A percentile compares a stretch with the other conserved stretches of the same genome.
These are phyloP conservation scores for Phialophora expanda DNA, from an alignment of 2,329 filamentous ascomycete species.

Conservation along the genomic window DNA sequence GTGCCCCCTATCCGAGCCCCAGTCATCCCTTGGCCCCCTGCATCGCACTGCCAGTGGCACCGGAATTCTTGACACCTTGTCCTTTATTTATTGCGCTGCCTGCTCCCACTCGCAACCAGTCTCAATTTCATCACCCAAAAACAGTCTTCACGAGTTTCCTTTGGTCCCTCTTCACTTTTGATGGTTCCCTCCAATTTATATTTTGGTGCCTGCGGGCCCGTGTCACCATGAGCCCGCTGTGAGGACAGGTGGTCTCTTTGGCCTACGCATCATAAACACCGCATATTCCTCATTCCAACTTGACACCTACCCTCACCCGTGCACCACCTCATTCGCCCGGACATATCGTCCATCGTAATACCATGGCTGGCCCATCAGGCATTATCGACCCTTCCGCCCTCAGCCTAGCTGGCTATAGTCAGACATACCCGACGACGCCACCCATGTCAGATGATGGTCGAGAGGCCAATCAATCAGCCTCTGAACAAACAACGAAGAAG, in stretches of 20 bases:
- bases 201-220: conserved; percentile 21
- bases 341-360: conserved; percentile 13
- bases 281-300: conserved; percentile 25
- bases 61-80: conserved; percentile 31
- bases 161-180: conserved; percentile 11
- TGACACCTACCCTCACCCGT: conserved; percentile 17
- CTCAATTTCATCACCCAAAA: conserved; percentile 16
- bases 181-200: conserved; percentile 30
- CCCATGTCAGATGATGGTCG: conserved; percentile 32
- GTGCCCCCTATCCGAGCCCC: not conserved
- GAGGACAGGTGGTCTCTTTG: conserved; percentile 38
- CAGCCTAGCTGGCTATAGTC: conserved; percentile 26
- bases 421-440: conserved; percentile 35
- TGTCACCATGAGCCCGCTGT: conserved; percentile 34
- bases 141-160: conserved; percentile 18
- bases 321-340: conserved; percentile 7
- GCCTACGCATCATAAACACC: conserved; percentile 21
- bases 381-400: conserved; percentile 31
- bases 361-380: conserved; percentile 30
- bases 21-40: conserved; percentile 14
- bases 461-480: conserved; percentile 26
- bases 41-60: conserved; percentile 7
- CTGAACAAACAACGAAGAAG: conserved; percentile 57
- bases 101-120: conserved; percentile 22
- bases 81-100: conserved; percentile 36